These are phyloP conservation scores for Cyberlindnera veronae DNA, from an alignment of 805 yeast genomes.

Conservation along the genomic window DNA sequence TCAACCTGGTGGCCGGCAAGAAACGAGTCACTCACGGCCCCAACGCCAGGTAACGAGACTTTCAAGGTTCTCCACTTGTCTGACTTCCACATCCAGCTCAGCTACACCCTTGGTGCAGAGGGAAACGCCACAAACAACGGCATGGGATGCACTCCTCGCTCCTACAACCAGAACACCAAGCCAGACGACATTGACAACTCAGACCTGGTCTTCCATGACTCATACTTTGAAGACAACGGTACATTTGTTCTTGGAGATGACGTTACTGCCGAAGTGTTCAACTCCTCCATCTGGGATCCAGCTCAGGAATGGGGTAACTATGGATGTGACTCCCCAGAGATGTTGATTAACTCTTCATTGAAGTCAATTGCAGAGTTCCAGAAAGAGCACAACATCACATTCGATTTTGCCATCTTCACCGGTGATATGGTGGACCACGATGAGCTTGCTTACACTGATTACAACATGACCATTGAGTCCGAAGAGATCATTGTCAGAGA, in stretches of 20 bases:
- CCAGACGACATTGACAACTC: slow-evolving; percentile 17
- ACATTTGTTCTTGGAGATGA: slow-evolving; percentile 32
- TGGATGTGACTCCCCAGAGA: slow-evolving; percentile 63
- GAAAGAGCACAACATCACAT: slow-evolving; percentile 33
- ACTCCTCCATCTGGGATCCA: slow-evolving; percentile 42
- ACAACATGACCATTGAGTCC: slow-evolving; percentile 46
- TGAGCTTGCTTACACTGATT: slow-evolving; percentile 43
- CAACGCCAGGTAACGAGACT: slow-evolving; percentile 41
- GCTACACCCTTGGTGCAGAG: slow-evolving; percentile 52
- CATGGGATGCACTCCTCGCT: slow-evolving; percentile 56
- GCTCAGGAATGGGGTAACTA: slow-evolving; percentile 63
- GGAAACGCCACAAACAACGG: slow-evolving; percentile 48
- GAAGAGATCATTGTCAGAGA: slow-evolving; percentile 50
- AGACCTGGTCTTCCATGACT: slow-evolving; percentile 29
- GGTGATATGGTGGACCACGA: slow-evolving; percentile 76
- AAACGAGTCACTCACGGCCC: slow-evolving; percentile 37
- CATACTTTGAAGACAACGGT: slow-evolving; percentile 30
- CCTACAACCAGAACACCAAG: slow-evolving; percentile 12
- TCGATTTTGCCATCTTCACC: slow-evolving; percentile 64
- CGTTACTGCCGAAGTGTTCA: slow-evolving; percentile 26
- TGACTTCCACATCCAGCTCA: slow-evolving; percentile 61
- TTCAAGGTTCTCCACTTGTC: slow-evolving; percentile 64
- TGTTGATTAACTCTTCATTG: slow-evolving; percentile 56
- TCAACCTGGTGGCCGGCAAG: slow-evolving; percentile 42
- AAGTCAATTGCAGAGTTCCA: slow-evolving; percentile 38